Evolutionary conservation across 768 basidiomycete species (phyloP), one percentile per base, ranked within the genome.

Genomic region (Guyanaporus albipodus): DNA sequence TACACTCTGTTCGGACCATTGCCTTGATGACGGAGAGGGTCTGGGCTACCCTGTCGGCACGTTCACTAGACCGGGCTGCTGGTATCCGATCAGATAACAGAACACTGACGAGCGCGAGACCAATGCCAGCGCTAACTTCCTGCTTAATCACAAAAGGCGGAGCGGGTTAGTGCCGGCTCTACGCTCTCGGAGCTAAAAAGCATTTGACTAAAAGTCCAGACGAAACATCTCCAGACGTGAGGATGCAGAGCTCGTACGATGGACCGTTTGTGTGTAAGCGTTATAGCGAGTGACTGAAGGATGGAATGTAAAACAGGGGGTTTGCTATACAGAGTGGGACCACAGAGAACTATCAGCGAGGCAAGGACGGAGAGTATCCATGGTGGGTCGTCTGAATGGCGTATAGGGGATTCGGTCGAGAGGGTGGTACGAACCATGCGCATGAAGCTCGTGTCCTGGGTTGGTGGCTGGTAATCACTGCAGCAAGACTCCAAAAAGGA

Each of bases 161-260:
- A 64, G 14, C 72, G 68, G 31, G 60, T 64, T 2, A 53, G 54
- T 3, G 62, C 57, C 14, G 61, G 46, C 4, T 67, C 58, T 11
- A 55, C 42, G 3, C 50, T 44, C 14, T 53, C 56, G 11, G 52
- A 18, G 27, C 21, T 29, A 36, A 46, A 17, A 35, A 70, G 67
- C 37, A 81, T 55, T 15, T 69, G 70, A 17, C 71, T 62, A 48
- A 76, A 81, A 2, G 75, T 72, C 81, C 82, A 83, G 18, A 83
- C 62, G 22, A 83, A 65, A 42, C 75, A 71, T 42, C 67, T 70
- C 81, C 81, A 85, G 18, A 76, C 61, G 28, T 70, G 70, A 1
- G 72, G 58, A 34, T 74, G 70, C 8, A 79, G 61, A 15, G 63
- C 57, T 11, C 66, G 67, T 10, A 76, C 62, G 6, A 61, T 41